Conservation (phyloP, 148 eudicot species). For the Rhododendron williamsianum region DNA sequence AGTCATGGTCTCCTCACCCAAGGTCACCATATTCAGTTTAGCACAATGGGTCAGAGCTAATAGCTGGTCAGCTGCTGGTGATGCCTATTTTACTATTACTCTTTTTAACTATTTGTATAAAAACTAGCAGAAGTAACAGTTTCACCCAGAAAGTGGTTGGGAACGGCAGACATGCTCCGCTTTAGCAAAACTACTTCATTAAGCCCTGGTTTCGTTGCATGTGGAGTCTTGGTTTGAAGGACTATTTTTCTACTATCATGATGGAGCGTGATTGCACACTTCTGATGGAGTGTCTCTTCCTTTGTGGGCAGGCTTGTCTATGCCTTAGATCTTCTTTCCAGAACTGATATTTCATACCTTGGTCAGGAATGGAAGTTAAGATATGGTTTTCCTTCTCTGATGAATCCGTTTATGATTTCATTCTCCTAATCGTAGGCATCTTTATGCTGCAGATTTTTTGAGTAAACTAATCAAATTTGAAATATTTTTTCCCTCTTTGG, state of each 20-base stretch:
- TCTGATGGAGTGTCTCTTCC: background rate
- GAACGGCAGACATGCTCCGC: background rate
- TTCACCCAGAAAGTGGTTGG: background rate
- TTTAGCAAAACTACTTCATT: background rate
- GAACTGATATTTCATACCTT: background rate
- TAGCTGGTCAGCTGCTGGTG: conserved; percentile 1
- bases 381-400: background rate
- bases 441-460: background rate
- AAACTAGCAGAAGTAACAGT: background rate
- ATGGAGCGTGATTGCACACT: background rate
- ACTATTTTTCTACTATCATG: background rate
- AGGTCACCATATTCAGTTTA: background rate
- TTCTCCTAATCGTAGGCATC: background rate
- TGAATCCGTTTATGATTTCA: background rate
- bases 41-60: background rate
- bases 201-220: background rate
- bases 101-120: background rate
- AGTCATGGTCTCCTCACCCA: background rate
- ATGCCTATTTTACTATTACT: background rate
- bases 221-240: background rate
- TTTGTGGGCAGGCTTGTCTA: background rate
- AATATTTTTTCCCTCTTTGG: background rate
- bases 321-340: conserved; percentile 1
- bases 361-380: background rate
- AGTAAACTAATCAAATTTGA: background rate